Evolutionary conservation across 495 filamentous ascomycete genomes (phyloP).

Genomic region (Talaromyces nanjingensis): DNA sequence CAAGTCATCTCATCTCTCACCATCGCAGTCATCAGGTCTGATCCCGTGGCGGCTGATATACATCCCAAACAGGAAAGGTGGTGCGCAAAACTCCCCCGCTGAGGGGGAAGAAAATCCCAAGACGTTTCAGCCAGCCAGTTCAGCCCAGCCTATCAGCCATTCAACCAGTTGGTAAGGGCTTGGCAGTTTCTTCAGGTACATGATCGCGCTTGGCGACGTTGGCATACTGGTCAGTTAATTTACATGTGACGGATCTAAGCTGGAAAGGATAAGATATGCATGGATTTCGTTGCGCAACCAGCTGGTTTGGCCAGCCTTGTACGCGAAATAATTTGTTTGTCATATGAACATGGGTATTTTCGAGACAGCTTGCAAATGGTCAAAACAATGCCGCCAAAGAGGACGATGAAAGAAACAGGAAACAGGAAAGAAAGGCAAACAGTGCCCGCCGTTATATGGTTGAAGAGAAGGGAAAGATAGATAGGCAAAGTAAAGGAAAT

Average conservation of each 20-base stretch:
- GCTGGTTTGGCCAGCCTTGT: not conserved
- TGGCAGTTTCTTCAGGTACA: not conserved
- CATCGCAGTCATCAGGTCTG: not conserved
- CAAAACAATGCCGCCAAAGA: constrained; percentile 6
- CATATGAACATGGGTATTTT: constrained; percentile 9
- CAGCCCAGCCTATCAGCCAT: not conserved
- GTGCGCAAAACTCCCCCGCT: not conserved
- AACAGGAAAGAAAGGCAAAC: constrained; percentile 12
- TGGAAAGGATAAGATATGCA: not conserved
- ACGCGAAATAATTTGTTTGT: not conserved
- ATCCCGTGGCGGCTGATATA: not conserved
- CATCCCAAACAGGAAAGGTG: not conserved
- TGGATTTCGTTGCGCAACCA: not conserved
- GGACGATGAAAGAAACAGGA: constrained; percentile 7
- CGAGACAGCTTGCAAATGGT: not conserved
- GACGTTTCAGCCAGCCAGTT: not conserved
- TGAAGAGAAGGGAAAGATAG: not conserved
- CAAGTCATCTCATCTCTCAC: not conserved
- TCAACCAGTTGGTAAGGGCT: not conserved
- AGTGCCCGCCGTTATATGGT: constrained; percentile 11
- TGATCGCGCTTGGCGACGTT: not conserved
- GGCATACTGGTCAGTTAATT: not conserved
- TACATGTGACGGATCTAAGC: not conserved
- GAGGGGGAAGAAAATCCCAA: not conserved
- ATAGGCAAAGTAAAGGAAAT: constrained; percentile 5